Base-by-base conservation (phyloP, 1,284 basidiomycete species). In the Bjerkandera adusta region DNA sequence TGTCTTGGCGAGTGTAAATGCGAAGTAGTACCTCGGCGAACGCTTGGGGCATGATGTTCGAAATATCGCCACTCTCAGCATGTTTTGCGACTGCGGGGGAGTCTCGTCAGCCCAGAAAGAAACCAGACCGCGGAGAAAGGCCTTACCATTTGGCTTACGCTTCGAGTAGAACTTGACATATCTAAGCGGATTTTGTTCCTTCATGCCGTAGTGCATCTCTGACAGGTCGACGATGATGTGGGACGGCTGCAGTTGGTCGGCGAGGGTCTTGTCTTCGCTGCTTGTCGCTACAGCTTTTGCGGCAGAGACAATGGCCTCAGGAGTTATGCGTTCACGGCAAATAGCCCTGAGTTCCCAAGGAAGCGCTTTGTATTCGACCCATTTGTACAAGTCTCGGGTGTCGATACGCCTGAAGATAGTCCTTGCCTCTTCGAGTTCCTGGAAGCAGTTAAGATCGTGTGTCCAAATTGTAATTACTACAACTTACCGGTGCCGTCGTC, bases 141-240 rank as follows among this genome's bases (percentile, higher is more conserved):
- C 47, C 76, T 49, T 55, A 87, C 86, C 54, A 50, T 81, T 62
- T 0, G 76, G 77, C 22, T 75, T 68, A n/a, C 70, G 66, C 63
- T 89, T 90, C 0, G 82, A 81, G 57, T 89, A 91, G 57, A 90
- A 91, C 56, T 72, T 77, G 46, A 89, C 77, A 22, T 65, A 71
- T 35, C 83, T 73, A 21, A 91, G 58, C 1, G 89, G 88, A 55
- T 87, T 88, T 54, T 70, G 64, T 44, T 81, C 76, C 50, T 76
- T 71, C 80, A 84, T 88, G 1, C 89, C 88, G 55, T 87, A 83
- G 57, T 90, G 88, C 69, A 89, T 73, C 12, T 63, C 57, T 1
- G 77, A 67, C 5, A 81, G 65, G 43, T 83, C 76, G 24, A 90
- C 84, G 29, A 85, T 76, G 25, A 91, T 70, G 46, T 88, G 76